Base-by-base conservation (phyloP, 306 rosid genomes). In the Mimosa bimucronata region DNA sequence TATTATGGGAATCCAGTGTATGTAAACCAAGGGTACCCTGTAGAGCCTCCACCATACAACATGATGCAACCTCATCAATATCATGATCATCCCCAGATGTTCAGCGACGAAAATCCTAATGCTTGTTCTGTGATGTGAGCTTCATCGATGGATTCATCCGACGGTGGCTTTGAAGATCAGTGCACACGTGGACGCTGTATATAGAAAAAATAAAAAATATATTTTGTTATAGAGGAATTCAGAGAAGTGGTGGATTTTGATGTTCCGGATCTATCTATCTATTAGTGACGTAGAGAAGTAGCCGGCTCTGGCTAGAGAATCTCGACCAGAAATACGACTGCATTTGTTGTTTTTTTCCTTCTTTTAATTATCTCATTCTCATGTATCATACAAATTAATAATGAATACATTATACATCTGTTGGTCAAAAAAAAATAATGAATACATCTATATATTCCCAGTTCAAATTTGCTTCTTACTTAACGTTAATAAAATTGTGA, bases 51-150 rank as follows among this genome's bases (percentile, higher is more conserved):
- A 1, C 85, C 81, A 1, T 84, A 9, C 52, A 78, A 79, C 26
- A 1, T 87, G 81, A 1, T 87, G 81, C 37, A 75, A 1, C 78
- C 73, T 12, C 37, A 73, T 66, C 38, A 81, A 18, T 31, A 61
- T 14, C 42, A 73, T 67, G 26, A 61, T 14, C 42, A 73, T 67
- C 88, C 88, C 0, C 92, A 83, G 45, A 83, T 86, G 87, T 86
- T 86, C 50, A 86, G 97, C 52, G 98, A 95, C 75, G 98, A 95
- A 82, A 95, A 95, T 77, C 98, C 98, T 0, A 92, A 95, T 74
- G 94, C 90, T 0, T 95, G 98, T 87, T 89, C 93, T 6, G 42
- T 95, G 44, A 92, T 95, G 98, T 92, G 92, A 89, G 25, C 46
- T 15, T 15, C 38, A 29, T 74, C 18, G 31, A 58, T 75, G 31